Evolutionary conservation across 441 rosid species (phyloP).

Genomic region (Eruca vesicaria): DNA sequence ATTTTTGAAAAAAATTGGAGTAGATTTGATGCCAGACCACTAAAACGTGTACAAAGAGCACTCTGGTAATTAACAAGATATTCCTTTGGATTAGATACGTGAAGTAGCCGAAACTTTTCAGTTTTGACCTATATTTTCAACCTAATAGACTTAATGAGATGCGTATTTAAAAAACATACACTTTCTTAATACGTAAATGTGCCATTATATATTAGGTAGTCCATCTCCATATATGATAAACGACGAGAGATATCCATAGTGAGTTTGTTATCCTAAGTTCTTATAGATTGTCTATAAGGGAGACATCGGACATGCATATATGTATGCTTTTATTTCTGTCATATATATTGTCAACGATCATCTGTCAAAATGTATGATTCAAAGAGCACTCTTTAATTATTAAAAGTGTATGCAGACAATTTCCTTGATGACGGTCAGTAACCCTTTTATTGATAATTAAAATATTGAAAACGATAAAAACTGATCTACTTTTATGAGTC

Average conservation of each 20-base stretch:
- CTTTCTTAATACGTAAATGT: not conserved
- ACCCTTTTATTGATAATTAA: not conserved
- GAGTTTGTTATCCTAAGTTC: not conserved
- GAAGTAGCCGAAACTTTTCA: constrained; percentile 5
- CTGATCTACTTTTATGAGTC: not conserved
- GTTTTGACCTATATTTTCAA: not conserved
- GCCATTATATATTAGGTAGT: not conserved
- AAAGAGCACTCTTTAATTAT: not conserved
- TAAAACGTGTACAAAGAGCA: constrained; percentile 30
- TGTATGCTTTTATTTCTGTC: not conserved
- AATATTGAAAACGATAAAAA: not conserved
- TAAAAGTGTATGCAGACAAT: no score
- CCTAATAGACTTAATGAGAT: not conserved
- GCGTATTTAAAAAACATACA: not conserved
- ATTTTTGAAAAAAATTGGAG: not conserved
- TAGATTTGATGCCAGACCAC: constrained; percentile 12
- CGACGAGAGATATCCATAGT: not conserved
- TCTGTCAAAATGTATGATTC: not conserved
- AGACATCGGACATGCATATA: not conserved
- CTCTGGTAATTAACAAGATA: not conserved
- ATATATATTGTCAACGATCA: not conserved
- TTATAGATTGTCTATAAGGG: not conserved
- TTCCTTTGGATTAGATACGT: constrained; percentile 26
- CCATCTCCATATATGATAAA: not conserved
- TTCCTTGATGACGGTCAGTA: not conserved